These are phyloP conservation scores for Coniochaeta prunicola DNA, from an alignment of 2,329 filamentous ascomycete genomes.

Conservation along the genomic window DNA sequence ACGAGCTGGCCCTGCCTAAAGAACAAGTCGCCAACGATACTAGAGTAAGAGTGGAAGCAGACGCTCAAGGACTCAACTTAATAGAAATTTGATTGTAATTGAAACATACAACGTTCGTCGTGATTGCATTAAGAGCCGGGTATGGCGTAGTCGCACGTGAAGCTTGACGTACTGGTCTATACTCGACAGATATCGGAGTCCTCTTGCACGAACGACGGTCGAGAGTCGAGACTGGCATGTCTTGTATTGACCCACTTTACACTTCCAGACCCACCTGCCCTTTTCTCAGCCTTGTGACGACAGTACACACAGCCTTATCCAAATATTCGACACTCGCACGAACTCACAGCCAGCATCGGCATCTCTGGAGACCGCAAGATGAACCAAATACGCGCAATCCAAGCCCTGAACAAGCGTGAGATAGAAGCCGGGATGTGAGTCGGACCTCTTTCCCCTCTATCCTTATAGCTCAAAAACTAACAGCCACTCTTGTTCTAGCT, in stretches of 20 bases:
- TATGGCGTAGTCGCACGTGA: too few species aligned
- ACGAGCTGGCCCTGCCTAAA: too few species aligned
- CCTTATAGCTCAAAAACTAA: constrained; percentile 12
- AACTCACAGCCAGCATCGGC: neutral
- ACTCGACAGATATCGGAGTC: too few species aligned
- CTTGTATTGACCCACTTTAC: neutral
- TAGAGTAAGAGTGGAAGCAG: too few species aligned
- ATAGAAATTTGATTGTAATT: too few species aligned
- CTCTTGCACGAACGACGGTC: too few species aligned
- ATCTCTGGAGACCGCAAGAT: constrained; percentile 39
- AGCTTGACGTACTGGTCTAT: too few species aligned
- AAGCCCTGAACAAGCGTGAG: constrained; percentile 88
- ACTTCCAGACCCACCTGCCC: neutral
- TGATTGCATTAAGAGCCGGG: too few species aligned
- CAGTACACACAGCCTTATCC: neutral
- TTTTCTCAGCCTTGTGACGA: neutral
- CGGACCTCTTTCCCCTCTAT: neutral
- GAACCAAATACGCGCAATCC: constrained; percentile 91
- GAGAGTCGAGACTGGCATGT: too few species aligned
- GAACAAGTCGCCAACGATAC: too few species aligned
- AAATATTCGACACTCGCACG: neutral
- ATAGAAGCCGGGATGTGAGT: constrained; percentile 78
- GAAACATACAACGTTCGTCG: too few species aligned
- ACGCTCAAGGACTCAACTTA: too few species aligned
- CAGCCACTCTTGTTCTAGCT: constrained; percentile 34